These are phyloP conservation scores for Diversispora eburnea DNA, from an alignment of 192 early-diverging fungal genomes.

Conservation along the genomic window DNA sequence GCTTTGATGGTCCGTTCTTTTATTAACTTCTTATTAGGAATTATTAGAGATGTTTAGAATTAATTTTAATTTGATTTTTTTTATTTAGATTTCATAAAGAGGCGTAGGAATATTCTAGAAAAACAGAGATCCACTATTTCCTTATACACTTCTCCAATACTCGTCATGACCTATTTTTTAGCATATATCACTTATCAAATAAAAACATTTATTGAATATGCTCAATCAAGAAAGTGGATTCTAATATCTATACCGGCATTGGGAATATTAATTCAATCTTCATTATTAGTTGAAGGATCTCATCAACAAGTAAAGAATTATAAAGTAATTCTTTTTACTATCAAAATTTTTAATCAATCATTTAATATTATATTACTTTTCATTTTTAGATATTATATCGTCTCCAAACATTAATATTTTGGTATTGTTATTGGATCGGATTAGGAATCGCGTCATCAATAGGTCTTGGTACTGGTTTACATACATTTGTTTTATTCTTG, in stretches of 20 bases:
- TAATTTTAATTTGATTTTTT: not conserved
- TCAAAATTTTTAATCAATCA: not conserved
- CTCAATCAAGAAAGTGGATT: slow-evolving; percentile 38
- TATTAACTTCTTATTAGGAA: not conserved
- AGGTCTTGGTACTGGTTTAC: slow-evolving; percentile 89
- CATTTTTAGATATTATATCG: slow-evolving; percentile 35
- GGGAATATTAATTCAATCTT: slow-evolving; percentile 33
- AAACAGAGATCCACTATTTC: slow-evolving; percentile 43
- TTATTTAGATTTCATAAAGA: slow-evolving; percentile 43
- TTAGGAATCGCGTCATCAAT: slow-evolving; percentile 88
- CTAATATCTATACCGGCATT: slow-evolving; percentile 35
- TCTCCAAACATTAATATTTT: slow-evolving; percentile 62
- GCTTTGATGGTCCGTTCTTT: slow-evolving; percentile 29
- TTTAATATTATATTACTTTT: not conserved
- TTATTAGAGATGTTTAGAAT: not conserved
- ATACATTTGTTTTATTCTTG: slow-evolving; percentile 92
- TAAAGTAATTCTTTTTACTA: not conserved
- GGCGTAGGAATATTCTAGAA: slow-evolving; percentile 37
- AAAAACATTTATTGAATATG: slow-evolving; percentile 38
- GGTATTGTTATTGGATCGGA: slow-evolving; percentile 87
- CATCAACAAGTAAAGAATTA: slow-evolving; percentile 52
- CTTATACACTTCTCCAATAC: slow-evolving; percentile 47
- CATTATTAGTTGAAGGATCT: slow-evolving; percentile 55
- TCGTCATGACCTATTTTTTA: slow-evolving; percentile 46
- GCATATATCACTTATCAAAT: slow-evolving; percentile 42